Percentiles rank a stretch among this genome's conserved stretches.
Conservation (phyloP, 805 yeast genomes). For the Yamadazyma takamatsuzukensis region DNA sequence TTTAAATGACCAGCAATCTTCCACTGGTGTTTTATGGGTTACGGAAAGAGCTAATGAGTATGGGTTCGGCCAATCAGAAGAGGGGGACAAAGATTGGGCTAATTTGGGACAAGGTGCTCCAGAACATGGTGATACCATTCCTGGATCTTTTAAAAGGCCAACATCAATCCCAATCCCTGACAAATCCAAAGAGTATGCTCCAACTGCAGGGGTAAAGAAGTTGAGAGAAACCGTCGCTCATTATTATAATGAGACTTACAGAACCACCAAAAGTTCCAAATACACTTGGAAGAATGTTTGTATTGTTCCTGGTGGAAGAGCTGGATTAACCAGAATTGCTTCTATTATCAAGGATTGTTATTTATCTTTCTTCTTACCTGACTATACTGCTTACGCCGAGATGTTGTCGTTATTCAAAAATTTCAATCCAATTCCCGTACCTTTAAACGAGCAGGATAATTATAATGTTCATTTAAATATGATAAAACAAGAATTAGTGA, state of each 20-base stretch:
- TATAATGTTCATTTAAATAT: conserved; percentile 53
- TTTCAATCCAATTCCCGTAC: conserved; percentile 62
- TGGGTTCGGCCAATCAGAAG: conserved; percentile 39
- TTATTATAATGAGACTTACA: conserved; percentile 51
- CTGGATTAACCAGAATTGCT: conserved; percentile 60
- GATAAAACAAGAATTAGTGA: conserved; percentile 47
- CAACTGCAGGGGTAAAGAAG: conserved; percentile 54
- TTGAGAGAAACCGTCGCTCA: conserved; percentile 57
- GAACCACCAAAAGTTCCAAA: conserved; percentile 46
- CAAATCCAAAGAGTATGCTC: conserved; percentile 53
- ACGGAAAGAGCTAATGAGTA: conserved; percentile 58
- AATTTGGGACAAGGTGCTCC: conserved; percentile 66
- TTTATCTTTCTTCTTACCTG: conserved; percentile 57
- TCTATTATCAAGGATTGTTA: conserved; percentile 58
- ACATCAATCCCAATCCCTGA: conserved; percentile 43
- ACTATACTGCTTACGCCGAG: conserved; percentile 63
- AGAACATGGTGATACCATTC: conserved; percentile 55
- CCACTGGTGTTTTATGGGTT: conserved; percentile 64
- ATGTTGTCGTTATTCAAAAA: conserved; percentile 61
- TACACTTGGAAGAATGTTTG: conserved; percentile 60
- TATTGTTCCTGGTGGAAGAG: conserved; percentile 63
- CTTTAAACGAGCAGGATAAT: conserved; percentile 53
- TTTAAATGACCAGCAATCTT: conserved; percentile 53
- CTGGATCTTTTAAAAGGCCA: conserved; percentile 57
- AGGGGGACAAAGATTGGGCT: conserved; percentile 46